Evolutionary conservation across 495 filamentous ascomycete genomes (phyloP), one percentile per base, ranked within the genome.

Genomic region (Neurospora africana): DNA sequence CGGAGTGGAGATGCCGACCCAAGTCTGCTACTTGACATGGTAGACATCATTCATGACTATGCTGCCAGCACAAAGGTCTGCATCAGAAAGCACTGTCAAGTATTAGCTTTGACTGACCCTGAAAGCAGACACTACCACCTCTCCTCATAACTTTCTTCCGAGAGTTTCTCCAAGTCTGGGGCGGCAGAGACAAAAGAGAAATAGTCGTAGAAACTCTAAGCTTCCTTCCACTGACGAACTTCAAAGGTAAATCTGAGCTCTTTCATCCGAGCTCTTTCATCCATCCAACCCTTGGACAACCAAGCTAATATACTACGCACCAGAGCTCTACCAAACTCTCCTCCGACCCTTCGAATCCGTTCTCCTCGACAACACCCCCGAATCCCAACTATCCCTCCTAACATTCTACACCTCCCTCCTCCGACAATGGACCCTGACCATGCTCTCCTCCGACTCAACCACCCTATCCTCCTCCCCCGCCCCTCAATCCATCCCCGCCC

Each of bases 401-500:
- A 82, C 80, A 17, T 92, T 94, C 75, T 95, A 94, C 80, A 89
- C 89, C 6, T 77, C 75, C n/a, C 83, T 97, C 33, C 86, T 95
- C 61, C 84, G 82, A 1, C 86, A 88, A 77, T 97, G 93, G 93
- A 86, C 87, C 7, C 76, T 88, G 44, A 77, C 73, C 23, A 72
- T 85, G 35, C 77, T 78, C n/a, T 77, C 81, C 1, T 71, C 75
- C 4, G n/a, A 76, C n/a, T 74, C 74, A n/a, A 72, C 74, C 15
- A 6, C 72, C 27, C 53, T 65, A 1, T 65, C 0, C 73, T 78
- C 8, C 77, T 79, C 7, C 71, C 75, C n/a, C 36, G 74, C 47
- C 72, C 53, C 53, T 8, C 53, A 65, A 4, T 33, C 86, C 40
- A 69, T 91, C 15, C 78, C 81, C 6, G 74, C 79, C 19, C 79